Evolutionary conservation across 78 protist species (phyloP), one percentile per base, ranked within the genome.

Genomic region (Dictyostelium firmibasis): DNA sequence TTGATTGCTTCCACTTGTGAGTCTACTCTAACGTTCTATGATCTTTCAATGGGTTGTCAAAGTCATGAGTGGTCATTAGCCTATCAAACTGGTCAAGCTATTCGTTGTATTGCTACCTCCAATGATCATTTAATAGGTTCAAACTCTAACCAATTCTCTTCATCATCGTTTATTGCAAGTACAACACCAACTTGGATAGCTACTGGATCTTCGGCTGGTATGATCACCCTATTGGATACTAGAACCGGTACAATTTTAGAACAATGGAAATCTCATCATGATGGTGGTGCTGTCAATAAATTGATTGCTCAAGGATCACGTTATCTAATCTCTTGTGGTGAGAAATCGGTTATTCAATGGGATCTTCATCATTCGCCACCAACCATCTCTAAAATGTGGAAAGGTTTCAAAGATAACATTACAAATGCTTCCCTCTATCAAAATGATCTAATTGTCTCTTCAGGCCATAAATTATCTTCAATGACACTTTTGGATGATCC

Each of bases 261-360:
- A 18, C 38, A 53, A 33, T 89, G 94, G 94, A 89, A 89, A 27
- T 62, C 94, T 16, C 77, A 60, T 25, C 86, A 89, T 70, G 47
- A 72, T 72, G 75, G 87, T 33, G 87, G 87, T 33, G 87, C 94
- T 0, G 50, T 81, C 23, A 69, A 62, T 31, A 89, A 89, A 76
- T 16, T 89, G 1, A 89, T 89, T 70, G 94, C 83, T 16, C 94
- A 89, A 50, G 82, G 84, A 0, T 43, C 81, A 7, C 41, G 94
- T n/a, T 89, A 89, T 35, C 43, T 89, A 0, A 70, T 89, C 23
- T 89, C 94, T 11, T 50, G 82, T 33, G 74, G 86, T 33, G 94
- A 89, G 6, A 89, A 89, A 69, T 81, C 94, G 3, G 94, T 89
- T 9, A 89, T 89, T 50, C 94, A 89, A 81, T 89, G 94, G 94